A percentile compares a stretch with the other conserved stretches of the same genome.
Evolutionary conservation across 257 asterid genomes (phyloP).

Genomic region (Schizonepeta tenuifolia): DNA sequence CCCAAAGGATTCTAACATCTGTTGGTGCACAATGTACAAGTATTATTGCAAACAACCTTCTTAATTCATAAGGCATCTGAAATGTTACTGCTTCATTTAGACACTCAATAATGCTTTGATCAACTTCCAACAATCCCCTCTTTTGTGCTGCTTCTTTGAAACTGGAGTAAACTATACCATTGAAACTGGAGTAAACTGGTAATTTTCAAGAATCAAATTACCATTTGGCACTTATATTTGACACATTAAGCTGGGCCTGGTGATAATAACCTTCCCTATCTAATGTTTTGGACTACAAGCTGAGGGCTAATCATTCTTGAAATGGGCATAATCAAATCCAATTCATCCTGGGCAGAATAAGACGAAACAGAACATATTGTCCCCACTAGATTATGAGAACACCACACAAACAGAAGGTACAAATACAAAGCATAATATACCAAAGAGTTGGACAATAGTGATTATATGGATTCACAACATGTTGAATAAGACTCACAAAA

Average conservation of each 20-base stretch:
- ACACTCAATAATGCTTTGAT: too few relatives aligned
- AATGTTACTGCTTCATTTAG: too few relatives aligned
- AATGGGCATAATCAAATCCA: not conserved
- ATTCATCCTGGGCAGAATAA: not conserved
- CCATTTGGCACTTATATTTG: not conserved
- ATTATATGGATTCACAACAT: too few relatives aligned
- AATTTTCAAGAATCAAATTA: not conserved
- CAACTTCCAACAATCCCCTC: too few relatives aligned
- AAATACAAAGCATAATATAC: slow-evolving; percentile 4
- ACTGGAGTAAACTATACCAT: too few relatives aligned
- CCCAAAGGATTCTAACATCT: too few relatives aligned
- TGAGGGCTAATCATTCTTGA: not conserved
- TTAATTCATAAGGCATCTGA: too few relatives aligned
- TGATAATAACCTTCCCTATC: not conserved
- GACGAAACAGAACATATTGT: not conserved
- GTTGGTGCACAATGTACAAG: too few relatives aligned
- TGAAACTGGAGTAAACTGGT: too few relatives aligned
- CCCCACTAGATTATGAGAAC: not conserved
- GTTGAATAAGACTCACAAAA: not conserved
- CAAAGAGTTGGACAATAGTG: not conserved
- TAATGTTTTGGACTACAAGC: not conserved
- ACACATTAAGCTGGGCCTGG: not conserved
- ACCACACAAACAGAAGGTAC: not conserved
- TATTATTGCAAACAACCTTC: too few relatives aligned
- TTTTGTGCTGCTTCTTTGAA: too few relatives aligned